Evolutionary conservation across 2,329 filamentous ascomycete genomes (phyloP).

Genomic region (Trichoderma sp.): DNA sequence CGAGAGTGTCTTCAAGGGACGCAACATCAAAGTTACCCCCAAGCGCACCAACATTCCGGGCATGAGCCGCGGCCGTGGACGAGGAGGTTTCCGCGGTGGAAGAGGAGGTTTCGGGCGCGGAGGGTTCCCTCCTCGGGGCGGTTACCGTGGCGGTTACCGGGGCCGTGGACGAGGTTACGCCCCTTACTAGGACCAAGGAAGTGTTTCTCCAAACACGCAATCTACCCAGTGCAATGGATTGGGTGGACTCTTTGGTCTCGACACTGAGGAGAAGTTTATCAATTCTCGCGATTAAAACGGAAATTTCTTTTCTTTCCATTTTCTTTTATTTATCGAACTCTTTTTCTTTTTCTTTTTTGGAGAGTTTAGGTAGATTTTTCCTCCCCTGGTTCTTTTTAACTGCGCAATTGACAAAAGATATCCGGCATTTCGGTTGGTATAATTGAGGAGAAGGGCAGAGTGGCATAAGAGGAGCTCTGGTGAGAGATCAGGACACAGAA

Average conservation of each 20-base stretch:
- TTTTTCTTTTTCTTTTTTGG: conserved; percentile 1
- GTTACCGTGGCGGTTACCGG: conserved; percentile 68
- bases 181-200: conserved; percentile 60
- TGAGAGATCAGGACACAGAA: not conserved
- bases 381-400: not conserved
- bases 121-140: conserved; percentile 55
- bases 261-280: conserved; percentile 17
- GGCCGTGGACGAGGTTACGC: conserved; percentile 65
- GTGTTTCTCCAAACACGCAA: conserved; percentile 30
- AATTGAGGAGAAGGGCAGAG: conserved; percentile 19
- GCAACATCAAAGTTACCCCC: conserved; percentile 90
- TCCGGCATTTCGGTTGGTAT: conserved; percentile 24
- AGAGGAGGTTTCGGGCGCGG: conserved; percentile 57
- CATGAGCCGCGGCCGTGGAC: conserved; percentile 79
- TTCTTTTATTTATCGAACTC: not conserved
- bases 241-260: conserved; percentile 6
- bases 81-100: conserved; percentile 52
- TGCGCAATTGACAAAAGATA: conserved; percentile 17
- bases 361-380: conserved; percentile 16
- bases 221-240: conserved; percentile 28
- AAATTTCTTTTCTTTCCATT: not conserved
- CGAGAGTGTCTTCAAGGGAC: conserved; percentile 91
- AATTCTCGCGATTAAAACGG: conserved; percentile 13
- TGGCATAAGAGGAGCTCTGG: not conserved
- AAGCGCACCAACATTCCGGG: conserved; percentile 97